Evolutionary conservation across 306 rosid species (phyloP).

Genomic region (Citrullus amarus): DNA sequence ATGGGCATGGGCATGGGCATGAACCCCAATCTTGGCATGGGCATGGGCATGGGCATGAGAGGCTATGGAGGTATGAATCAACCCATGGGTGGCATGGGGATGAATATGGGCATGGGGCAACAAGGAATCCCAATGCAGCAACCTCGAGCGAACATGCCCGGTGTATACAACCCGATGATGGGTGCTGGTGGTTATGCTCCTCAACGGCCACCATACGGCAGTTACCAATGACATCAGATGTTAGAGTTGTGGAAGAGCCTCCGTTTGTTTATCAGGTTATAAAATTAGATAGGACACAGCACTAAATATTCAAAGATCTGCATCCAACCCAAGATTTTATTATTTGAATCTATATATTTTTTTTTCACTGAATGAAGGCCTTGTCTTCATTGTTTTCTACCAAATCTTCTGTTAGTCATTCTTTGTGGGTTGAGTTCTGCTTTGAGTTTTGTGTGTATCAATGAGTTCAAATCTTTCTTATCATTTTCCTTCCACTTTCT

Average conservation of each 20-base stretch:
- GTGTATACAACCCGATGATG: constrained; percentile 65
- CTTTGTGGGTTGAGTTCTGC: constrained; percentile 9
- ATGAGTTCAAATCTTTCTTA: background rate
- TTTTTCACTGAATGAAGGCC: background rate
- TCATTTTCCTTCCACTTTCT: constrained; percentile 2
- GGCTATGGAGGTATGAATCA: constrained; percentile 12
- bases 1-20: constrained; percentile 22
- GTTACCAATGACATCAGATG: constrained; percentile 42
- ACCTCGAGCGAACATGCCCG: constrained; percentile 52
- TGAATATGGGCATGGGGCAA: constrained; percentile 43
- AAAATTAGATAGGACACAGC: constrained; percentile 2
- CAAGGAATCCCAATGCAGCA: constrained; percentile 71
- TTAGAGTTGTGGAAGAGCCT: background rate
- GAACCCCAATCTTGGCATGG: constrained; percentile 36
- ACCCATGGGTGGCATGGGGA: constrained; percentile 21
- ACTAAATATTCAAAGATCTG: constrained; percentile 2
- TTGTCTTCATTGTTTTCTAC: background rate
- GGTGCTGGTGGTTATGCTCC: constrained; percentile 58
- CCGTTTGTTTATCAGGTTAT: background rate
- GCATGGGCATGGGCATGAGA: constrained; percentile 46
- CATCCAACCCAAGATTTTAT: constrained; percentile 10
- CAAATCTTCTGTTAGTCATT: background rate
- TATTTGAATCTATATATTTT: background rate
- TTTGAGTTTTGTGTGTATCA: constrained; percentile 2
- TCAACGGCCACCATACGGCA: constrained; percentile 77